Evolutionary conservation across 257 asterid genomes (phyloP), one percentile per base, ranked within the genome.

Genomic region (Salvia hispanica): DNA sequence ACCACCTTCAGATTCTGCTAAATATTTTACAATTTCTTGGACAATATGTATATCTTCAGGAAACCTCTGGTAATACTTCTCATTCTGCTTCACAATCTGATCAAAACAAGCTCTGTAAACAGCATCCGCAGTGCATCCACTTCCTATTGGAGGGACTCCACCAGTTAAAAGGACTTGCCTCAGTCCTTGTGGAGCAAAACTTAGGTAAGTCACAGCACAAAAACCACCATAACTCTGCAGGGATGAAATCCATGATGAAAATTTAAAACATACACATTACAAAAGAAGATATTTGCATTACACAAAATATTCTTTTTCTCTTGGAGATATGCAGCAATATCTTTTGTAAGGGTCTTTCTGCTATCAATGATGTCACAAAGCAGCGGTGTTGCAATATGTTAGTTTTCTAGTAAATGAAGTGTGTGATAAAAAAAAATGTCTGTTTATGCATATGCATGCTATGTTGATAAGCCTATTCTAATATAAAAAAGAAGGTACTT

Each of bases 191-290:
- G 97, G 95, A 77, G 97, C 99, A 67, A 90, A 93, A 79, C 96
- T 90, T 82, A 93, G 74, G 89, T 93, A 93, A 33, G 97, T 88
- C 66, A 88, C 88, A 2, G 95, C 95, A 79, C 96, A 88, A 81
- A 93, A 93, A 34, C 99, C 99, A 58, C 99, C 99, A 67, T 79
- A 93, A 79, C 99, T 93, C 99, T 93, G 97, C 86, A 80, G 36
- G 13, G 69, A 21, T 39, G 45, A 66, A 48, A 28, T 47, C 57
- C 72, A 73, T 54, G 60, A 64, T 16, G 61, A 67, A 12, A 61
- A 25, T 39, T 45, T 34, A 58, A 62, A 36, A 45, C 50, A 9
- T 40, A 64, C 67, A 54, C 56, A 25, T 48, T 16, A 63, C 60
- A 14, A 12, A 64, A 54, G 52, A 51, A 58, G 33, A 63, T 34